phyloP scores from a whole-genome alignment of 2,329 filamentous ascomycete genomes.

The Ophiocordyceps camponoti-leonardi region DNA sequence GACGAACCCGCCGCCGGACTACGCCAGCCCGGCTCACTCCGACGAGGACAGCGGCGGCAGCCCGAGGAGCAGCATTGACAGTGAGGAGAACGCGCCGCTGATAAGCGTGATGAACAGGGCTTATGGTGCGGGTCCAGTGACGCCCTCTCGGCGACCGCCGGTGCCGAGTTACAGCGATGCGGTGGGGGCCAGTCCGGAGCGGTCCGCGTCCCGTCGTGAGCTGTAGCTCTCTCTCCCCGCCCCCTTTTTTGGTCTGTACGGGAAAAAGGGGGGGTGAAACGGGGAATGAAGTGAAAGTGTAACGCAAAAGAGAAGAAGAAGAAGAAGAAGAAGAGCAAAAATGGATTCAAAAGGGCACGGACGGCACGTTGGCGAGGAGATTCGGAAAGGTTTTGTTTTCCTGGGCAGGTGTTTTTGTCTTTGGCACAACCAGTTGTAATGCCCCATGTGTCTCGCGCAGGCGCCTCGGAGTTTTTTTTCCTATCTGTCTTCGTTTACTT shows the following conservation, averaged over 20 bases:
- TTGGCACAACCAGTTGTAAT: background rate
- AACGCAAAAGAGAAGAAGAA: background rate
- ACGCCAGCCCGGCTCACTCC: constrained; percentile 47
- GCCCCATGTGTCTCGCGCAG: constrained; percentile 1
- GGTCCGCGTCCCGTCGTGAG: constrained; percentile 3
- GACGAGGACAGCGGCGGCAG: constrained; percentile 34
- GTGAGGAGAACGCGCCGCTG: constrained; percentile 36
- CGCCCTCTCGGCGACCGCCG: constrained; percentile 30
- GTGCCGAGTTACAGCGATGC: constrained; percentile 76
- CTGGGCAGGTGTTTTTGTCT: background rate
- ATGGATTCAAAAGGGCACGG: too few relatives aligned
- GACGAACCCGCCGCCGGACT: constrained; percentile 51
- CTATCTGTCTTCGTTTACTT: background rate
- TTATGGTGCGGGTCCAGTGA: constrained; percentile 2
- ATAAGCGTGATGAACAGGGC: constrained; percentile 32
- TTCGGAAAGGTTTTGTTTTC: too few relatives aligned
- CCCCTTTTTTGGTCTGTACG: background rate
- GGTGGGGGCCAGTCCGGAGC: constrained; percentile 31
- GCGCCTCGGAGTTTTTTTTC: constrained; percentile 7
- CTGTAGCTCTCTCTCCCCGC: too few relatives aligned
- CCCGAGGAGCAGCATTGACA: constrained; percentile 38
- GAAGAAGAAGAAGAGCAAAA: too few relatives aligned
- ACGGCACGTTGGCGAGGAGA: too few relatives aligned
- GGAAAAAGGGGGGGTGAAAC: constrained; percentile 1
- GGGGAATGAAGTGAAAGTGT: too few relatives aligned